Conservation (phyloP, 2,329 filamentous ascomycete species). For the Scedosporium apiospermum region DNA sequence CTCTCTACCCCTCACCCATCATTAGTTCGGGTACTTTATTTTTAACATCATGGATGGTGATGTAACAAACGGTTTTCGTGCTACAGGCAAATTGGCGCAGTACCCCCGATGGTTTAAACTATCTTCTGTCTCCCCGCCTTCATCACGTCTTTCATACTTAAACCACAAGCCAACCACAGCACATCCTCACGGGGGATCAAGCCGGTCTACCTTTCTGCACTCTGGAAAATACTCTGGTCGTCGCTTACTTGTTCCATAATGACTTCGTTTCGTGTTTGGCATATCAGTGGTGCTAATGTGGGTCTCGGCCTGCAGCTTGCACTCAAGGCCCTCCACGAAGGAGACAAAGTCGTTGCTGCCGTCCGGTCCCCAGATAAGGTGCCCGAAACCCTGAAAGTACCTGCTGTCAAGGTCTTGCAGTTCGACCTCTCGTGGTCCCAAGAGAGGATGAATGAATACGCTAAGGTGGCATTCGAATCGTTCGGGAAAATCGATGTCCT, state of each 20-base stretch:
- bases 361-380: constrained; percentile 28
- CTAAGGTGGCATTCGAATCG: constrained; percentile 24
- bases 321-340: constrained; percentile 28
- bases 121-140: no score
- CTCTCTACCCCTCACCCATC: no score
- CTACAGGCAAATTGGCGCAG: no score
- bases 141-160: no score
- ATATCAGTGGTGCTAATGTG: constrained; percentile 37
- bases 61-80: no score
- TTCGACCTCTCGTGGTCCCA: constrained; percentile 30
- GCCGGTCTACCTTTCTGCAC: no score
- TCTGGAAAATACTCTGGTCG: no score
- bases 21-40: no score
- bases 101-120: no score
- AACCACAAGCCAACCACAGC: no score
- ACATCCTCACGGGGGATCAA: no score
- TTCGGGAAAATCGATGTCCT: constrained; percentile 33
- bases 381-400: constrained; percentile 18
- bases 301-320: constrained; percentile 36
- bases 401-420: constrained; percentile 22
- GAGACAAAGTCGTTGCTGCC: constrained; percentile 38
- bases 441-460: constrained; percentile 21
- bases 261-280: constrained; percentile 26
- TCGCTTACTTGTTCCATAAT: neutral
- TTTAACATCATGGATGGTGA: no score